Evolutionary conservation across 2,329 filamentous ascomycete genomes (phyloP).

Genomic region (Neodidymelliopsis sp.): DNA sequence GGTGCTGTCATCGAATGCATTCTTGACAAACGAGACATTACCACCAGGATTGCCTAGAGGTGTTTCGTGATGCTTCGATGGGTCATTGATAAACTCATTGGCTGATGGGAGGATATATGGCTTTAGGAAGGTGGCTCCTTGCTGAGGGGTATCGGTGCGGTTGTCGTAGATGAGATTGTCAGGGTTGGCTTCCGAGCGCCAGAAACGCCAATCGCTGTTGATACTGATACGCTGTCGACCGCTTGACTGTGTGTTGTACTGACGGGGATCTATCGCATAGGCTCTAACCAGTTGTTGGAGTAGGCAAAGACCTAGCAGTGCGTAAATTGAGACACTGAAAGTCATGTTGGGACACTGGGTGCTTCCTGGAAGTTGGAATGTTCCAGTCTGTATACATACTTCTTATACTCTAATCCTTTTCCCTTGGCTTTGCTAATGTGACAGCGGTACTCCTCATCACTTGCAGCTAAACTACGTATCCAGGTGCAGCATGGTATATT

Average conservation of each 20-base stretch:
- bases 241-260: neutral
- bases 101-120: slow-evolving; percentile 51
- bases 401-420: neutral
- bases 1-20: slow-evolving; percentile 47
- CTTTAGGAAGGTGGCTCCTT: slow-evolving; percentile 34
- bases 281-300: neutral
- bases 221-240: slow-evolving; percentile 41
- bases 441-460: neutral
- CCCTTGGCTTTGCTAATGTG: neutral
- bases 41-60: slow-evolving; percentile 29
- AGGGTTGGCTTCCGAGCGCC: slow-evolving; percentile 42
- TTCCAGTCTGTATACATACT: neutral
- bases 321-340: neutral
- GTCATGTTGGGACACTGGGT: neutral
- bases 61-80: slow-evolving; percentile 34
- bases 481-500: neutral
- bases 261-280: neutral
- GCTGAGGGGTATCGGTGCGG: slow-evolving; percentile 16
- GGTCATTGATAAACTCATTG: slow-evolving; percentile 51
- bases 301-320: neutral
- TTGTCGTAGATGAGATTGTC: slow-evolving; percentile 45
- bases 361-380: no score
- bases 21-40: slow-evolving; percentile 38
- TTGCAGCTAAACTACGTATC: neutral
- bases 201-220: slow-evolving; percentile 49